These are phyloP conservation scores for Cyclotella baltica DNA, from an alignment of 108 stramenopile genomes.

Conservation along the genomic window DNA sequence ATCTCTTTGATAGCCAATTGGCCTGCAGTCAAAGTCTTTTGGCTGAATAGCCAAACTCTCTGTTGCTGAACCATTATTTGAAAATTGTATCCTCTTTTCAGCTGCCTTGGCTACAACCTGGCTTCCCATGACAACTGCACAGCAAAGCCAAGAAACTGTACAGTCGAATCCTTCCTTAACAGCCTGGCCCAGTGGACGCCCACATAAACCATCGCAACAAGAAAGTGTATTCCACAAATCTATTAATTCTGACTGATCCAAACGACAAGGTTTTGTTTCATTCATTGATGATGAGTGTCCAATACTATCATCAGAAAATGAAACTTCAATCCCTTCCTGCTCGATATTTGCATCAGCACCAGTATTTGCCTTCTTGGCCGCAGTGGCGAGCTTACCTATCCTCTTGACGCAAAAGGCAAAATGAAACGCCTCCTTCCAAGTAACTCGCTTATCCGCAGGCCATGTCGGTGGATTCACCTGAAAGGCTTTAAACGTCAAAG, in stretches of 20 bases:
- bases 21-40: constrained; percentile 78
- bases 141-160: constrained; percentile 80
- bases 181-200: constrained; percentile 70
- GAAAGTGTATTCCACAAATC: constrained; percentile 73
- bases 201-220: constrained; percentile 84
- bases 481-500: constrained; percentile 3
- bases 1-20: constrained; percentile 55
- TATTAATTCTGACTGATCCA: constrained; percentile 29
- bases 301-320: constrained; percentile 11
- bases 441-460: constrained; percentile 83
- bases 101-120: constrained; percentile 67
- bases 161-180: constrained; percentile 83
- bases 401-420: constrained; percentile 86
- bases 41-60: constrained; percentile 26
- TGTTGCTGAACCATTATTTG: not conserved
- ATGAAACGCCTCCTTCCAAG: constrained; percentile 78
- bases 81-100: constrained; percentile 59
- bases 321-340: constrained; percentile 60
- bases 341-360: constrained; percentile 20
- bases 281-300: constrained; percentile 18
- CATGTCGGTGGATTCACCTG: constrained; percentile 66
- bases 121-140: constrained; percentile 66
- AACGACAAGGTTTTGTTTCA: not conserved
- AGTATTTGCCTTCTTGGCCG: constrained; percentile 46
- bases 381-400: constrained; percentile 82